Conservation (phyloP, 306 rosid genomes). For the Senna tora region DNA sequence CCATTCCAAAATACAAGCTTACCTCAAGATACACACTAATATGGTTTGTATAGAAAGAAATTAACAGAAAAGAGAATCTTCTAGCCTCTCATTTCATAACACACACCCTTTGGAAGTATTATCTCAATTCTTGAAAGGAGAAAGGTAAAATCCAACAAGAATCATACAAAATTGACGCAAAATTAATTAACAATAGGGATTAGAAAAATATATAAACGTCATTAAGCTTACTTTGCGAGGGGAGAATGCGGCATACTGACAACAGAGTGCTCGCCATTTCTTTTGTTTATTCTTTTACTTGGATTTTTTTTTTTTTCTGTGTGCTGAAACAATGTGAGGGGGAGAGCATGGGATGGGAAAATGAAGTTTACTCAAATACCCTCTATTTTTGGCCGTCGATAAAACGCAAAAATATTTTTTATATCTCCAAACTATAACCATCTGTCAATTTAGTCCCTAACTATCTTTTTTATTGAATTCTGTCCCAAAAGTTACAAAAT, state of each 20-base stretch:
- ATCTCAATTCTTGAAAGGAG: slow-evolving; percentile 8
- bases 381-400: slow-evolving; percentile 29
- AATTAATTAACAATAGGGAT: slow-evolving; percentile 2
- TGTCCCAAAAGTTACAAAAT: no score
- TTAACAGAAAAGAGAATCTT: no score
- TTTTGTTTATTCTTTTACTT: slow-evolving; percentile 13
- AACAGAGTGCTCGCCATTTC: slow-evolving; percentile 74
- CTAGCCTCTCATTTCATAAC: no score
- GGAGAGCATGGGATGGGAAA: background rate
- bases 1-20: no score
- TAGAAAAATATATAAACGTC: slow-evolving; percentile 19
- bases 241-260: slow-evolving; percentile 55
- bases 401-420: no score
- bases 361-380: slow-evolving; percentile 45
- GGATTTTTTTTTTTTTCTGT: slow-evolving; percentile 15
- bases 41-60: no score
- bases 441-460: no score
- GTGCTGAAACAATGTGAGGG: slow-evolving; percentile 28
- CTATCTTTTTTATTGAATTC: no score
- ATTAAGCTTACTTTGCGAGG: slow-evolving; percentile 60
- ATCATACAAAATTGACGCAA: background rate
- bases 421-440: no score
- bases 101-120: background rate
- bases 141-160: background rate
- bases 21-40: no score